Evolutionary conservation across 306 rosid genomes (phyloP).

Genomic region (Trichosanthes cucumerina): DNA sequence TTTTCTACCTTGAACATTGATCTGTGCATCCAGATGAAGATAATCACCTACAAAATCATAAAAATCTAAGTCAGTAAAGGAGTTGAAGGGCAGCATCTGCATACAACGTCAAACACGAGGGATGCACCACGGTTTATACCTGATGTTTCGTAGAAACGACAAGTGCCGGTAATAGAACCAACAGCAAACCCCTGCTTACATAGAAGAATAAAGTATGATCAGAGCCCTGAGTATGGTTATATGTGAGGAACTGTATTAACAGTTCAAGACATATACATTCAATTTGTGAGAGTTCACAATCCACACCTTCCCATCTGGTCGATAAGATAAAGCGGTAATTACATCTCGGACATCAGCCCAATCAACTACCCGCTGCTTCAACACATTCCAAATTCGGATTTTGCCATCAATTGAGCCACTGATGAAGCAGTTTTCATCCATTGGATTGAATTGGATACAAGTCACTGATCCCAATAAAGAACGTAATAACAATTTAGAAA

Average conservation of each 20-base stretch:
- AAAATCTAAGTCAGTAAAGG: slow-evolving; percentile 22
- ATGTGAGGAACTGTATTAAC: neutral
- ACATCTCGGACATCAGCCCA: slow-evolving; percentile 72
- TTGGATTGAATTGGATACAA: slow-evolving; percentile 83
- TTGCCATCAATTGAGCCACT: slow-evolving; percentile 91
- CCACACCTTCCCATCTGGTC: slow-evolving; percentile 70
- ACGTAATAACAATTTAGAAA: slow-evolving; percentile 2
- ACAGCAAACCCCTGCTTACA: slow-evolving; percentile 61
- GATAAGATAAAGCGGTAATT: slow-evolving; percentile 69
- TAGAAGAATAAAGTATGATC: slow-evolving; percentile 11
- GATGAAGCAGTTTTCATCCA: slow-evolving; percentile 58
- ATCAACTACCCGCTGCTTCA: slow-evolving; percentile 69
- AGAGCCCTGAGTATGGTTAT: neutral
- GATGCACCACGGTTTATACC: slow-evolving; percentile 28
- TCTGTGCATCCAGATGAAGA: slow-evolving; percentile 36
- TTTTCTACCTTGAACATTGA: slow-evolving; percentile 39
- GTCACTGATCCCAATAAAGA: slow-evolving; percentile 48
- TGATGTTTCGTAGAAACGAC: slow-evolving; percentile 57
- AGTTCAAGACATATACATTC: neutral
- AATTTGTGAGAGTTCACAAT: neutral
- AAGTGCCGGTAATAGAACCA: slow-evolving; percentile 64
- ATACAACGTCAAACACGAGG: neutral
- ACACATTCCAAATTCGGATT: slow-evolving; percentile 75
- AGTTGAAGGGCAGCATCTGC: neutral
- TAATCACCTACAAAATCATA: slow-evolving; percentile 39